phyloP scores from a whole-genome alignment of 768 basidiomycete genomes.

The Lactarius hengduanensis region DNA sequence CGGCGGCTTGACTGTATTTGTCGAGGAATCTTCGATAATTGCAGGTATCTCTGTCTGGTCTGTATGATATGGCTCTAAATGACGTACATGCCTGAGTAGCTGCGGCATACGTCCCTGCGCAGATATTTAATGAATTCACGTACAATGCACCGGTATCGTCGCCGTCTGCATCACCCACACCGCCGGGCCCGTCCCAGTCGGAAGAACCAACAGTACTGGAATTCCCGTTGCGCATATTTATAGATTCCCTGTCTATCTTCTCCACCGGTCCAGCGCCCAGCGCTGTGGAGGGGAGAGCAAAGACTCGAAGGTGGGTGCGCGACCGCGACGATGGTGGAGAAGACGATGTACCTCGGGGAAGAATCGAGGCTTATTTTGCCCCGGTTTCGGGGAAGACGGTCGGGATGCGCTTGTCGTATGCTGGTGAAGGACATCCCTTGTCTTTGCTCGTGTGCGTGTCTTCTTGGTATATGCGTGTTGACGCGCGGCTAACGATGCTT shows the following conservation, averaged over 20 bases:
- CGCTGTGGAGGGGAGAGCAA: slow-evolving; percentile 29
- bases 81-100: slow-evolving; percentile 45
- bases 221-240: slow-evolving; percentile 76
- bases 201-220: slow-evolving; percentile 57
- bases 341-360: slow-evolving; percentile 40
- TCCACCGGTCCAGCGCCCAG: slow-evolving; percentile 58
- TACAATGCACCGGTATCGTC: slow-evolving; percentile 49
- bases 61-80: background rate
- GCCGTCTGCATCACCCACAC: slow-evolving; percentile 29
- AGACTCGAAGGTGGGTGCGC: slow-evolving; percentile 50
- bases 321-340: slow-evolving; percentile 46
- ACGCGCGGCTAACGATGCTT: slow-evolving; percentile 7
- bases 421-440: slow-evolving; percentile 74
- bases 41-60: slow-evolving; percentile 53
- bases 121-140: slow-evolving; percentile 76
- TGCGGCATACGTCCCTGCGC: slow-evolving; percentile 75
- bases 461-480: background rate
- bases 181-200: slow-evolving; percentile 30
- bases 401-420: slow-evolving; percentile 82
- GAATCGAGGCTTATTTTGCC: slow-evolving; percentile 61
- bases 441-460: slow-evolving; percentile 70
- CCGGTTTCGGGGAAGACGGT: slow-evolving; percentile 58
- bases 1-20: slow-evolving; percentile 70
- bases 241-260: slow-evolving; percentile 93
- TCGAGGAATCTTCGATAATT: slow-evolving; percentile 82